Evolutionary conservation across 495 filamentous ascomycete genomes (phyloP), one percentile per base, ranked within the genome.

Genomic region (Aspergillus steynii): DNA sequence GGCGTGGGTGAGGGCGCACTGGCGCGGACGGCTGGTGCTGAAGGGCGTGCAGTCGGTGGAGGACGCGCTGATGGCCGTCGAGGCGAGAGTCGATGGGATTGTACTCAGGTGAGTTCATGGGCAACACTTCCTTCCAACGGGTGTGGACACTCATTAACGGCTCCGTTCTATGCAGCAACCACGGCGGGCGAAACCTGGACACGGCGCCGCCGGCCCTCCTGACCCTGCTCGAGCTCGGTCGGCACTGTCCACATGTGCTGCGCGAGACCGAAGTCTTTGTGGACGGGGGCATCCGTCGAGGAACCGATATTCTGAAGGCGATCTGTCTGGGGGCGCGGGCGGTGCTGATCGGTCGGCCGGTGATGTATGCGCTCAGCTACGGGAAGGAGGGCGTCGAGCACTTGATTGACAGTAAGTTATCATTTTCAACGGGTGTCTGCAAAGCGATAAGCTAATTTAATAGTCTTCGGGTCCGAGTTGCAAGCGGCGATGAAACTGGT

Each of bases 391-490:
- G 78, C 1, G 69, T 78, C 20, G 68, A 73, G 48, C 72, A 74
- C 63, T 62, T 76, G 54, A 69, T 83, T 52, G 77, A 82, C 50
- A 85, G 82, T 83, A 74, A 52, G 75, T 61, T 25, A 10, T n/a
- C 20, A 25, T 28, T 37, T 37, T 46, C 20, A 20, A 20, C 20
- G 20, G 20, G 20, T 20, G 20, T 20, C 20, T 20, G 20, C 20
- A 20, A 20, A 20, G 20, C 20, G 20, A 20, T 20, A 20, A 20
- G 20, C 20, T 20, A 20, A 20, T 20, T 20, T 20, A 20, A 20
- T 20, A 88, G 86, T 90, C n/a, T 64, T 93, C 29, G 82, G 83
- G 59, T 88, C 90, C 61, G 90, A 93, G 65, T 71, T 92, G 42
- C 80, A 85, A 60, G 88, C 86, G 3, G 84, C 88, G 6, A 90